Conservation (phyloP, 257 asterid genomes). For the Asclepias syriaca region DNA sequence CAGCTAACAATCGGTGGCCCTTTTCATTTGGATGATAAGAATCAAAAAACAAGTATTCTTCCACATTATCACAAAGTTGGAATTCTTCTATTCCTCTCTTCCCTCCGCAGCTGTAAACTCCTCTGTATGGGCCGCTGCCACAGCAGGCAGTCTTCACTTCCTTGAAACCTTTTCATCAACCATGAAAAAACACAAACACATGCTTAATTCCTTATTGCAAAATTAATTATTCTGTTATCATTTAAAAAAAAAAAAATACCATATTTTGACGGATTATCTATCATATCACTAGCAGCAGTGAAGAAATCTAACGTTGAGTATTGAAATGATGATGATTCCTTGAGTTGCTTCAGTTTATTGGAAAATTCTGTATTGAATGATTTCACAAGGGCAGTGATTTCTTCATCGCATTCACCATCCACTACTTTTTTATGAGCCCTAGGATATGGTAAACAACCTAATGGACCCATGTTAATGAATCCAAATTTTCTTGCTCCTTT, state of each 20-base stretch:
- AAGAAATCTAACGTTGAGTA: slow-evolving; percentile 23
- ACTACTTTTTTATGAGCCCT: slow-evolving; percentile 8
- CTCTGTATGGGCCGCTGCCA: slow-evolving; percentile 51
- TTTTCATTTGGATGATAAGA: slow-evolving; percentile 48
- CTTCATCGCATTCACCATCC: slow-evolving; percentile 3
- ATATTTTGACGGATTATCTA: slow-evolving; percentile 20
- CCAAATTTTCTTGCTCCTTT: slow-evolving; percentile 32
- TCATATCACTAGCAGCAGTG: slow-evolving; percentile 10
- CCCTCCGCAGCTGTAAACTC: slow-evolving; percentile 53
- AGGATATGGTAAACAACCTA: slow-evolving; percentile 16
- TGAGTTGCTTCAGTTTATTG: slow-evolving; percentile 13
- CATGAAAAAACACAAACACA: background rate
- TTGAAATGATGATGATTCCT: slow-evolving; percentile 13
- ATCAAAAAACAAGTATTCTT: slow-evolving; percentile 44
- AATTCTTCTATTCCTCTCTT: slow-evolving; percentile 35
- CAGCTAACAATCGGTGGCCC: slow-evolving; percentile 40
- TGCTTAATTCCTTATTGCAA: background rate
- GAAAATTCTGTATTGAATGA: slow-evolving; percentile 15
- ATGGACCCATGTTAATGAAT: slow-evolving; percentile 16
- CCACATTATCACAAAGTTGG: slow-evolving; percentile 39
- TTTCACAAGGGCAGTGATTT: slow-evolving; percentile 5
- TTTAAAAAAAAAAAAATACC: background rate
- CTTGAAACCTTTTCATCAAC: slow-evolving; percentile 38
- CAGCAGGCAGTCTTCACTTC: slow-evolving; percentile 52
- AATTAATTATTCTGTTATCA: too few relatives aligned